phyloP scores from a whole-genome alignment of 441 rosid species.

The Dalechampia spathulata region DNA sequence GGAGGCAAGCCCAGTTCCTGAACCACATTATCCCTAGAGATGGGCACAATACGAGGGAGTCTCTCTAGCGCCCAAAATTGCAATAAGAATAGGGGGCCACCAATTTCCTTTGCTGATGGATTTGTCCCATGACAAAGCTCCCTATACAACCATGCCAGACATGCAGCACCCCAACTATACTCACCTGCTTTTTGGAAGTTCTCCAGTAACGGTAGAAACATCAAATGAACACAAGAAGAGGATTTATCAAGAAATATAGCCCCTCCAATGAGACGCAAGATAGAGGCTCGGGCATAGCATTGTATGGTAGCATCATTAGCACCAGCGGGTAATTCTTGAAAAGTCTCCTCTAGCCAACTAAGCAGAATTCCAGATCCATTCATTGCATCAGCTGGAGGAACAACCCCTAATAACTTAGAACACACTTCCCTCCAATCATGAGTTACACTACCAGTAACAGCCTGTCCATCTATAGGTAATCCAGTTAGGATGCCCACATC shows the following conservation, averaged over 20 bases:
- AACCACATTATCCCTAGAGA: neutral
- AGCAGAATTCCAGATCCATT: neutral
- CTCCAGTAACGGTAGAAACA: constrained; percentile 3
- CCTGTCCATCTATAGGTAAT: constrained; percentile 1
- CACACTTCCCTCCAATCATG: neutral
- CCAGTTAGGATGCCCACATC: neutral
- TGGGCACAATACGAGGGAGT: neutral
- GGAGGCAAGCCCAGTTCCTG: neutral
- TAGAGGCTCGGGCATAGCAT: neutral
- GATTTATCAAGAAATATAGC: neutral
- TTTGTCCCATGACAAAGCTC: constrained; percentile 5
- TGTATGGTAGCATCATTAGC: neutral
- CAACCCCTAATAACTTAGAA: neutral
- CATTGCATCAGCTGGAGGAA: neutral
- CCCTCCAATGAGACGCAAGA: neutral
- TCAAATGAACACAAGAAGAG: constrained; percentile 2
- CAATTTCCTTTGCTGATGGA: neutral
- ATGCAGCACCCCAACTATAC: constrained; percentile 2
- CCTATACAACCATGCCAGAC: constrained; percentile 3
- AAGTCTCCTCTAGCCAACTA: constrained; percentile 1
- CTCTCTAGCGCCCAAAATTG: neutral
- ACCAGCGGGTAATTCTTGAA: neutral
- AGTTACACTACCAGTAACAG: neutral
- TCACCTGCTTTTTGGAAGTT: neutral
- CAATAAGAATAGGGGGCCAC: neutral